Percentiles rank a stretch among this genome's conserved stretches.
Conservation (phyloP, 331 rosid genomes). For the Quercus tomentella region DNA sequence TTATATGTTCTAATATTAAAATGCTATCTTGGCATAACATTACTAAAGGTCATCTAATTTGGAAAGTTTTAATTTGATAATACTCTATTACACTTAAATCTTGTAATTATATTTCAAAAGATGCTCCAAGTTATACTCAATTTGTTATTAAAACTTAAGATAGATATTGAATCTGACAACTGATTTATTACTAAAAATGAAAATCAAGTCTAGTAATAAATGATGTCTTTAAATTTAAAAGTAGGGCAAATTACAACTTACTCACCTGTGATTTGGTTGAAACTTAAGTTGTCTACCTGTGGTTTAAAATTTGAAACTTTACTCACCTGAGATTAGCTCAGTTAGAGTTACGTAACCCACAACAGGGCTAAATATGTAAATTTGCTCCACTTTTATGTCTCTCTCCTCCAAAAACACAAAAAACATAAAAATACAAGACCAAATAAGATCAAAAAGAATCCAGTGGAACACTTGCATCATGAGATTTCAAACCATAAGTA, state of each 20-base stretch:
- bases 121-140: background rate
- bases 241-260: no score
- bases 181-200: background rate
- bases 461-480: no score
- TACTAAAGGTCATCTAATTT: background rate
- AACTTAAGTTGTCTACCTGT: no score
- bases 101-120: background rate
- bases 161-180: background rate
- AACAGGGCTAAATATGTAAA: no score
- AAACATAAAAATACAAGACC: no score
- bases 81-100: background rate
- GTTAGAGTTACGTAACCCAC: no score
- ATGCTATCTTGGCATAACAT: background rate
- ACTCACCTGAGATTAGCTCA: no score
- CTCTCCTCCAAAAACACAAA: no score
- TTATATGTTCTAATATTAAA: background rate
- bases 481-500: no score
- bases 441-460: no score
- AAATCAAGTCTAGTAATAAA: background rate
- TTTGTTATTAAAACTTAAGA: background rate
- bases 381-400: no score
- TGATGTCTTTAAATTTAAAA: background rate
- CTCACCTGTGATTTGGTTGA: fast-evolving
- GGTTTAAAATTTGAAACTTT: no score
- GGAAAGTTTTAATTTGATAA: background rate